Conservation (phyloP, 345 rosid genomes). For the Triadica sebifera region DNA sequence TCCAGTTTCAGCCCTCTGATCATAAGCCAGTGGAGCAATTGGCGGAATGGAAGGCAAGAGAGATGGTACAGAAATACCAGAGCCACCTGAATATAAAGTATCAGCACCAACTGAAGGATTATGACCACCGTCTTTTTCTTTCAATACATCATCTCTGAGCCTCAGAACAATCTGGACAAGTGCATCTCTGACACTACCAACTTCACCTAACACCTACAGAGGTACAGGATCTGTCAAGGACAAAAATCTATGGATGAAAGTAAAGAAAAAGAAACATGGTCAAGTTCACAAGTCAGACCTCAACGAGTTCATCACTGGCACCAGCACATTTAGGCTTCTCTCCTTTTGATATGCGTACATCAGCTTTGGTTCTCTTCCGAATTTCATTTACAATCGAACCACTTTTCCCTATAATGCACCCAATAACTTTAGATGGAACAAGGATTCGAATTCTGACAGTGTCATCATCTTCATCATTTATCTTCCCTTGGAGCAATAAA, state of each 20-base stretch:
- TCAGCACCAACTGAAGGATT: constrained; percentile 58
- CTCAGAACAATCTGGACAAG: constrained; percentile 82
- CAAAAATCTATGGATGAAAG: constrained; percentile 6
- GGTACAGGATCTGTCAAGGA: constrained; percentile 16
- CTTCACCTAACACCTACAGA: constrained; percentile 71
- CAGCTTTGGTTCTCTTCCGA: constrained; percentile 78
- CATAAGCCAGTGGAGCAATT: constrained; percentile 64
- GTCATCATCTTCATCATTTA: constrained; percentile 72
- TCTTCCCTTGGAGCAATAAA: constrained; percentile 80
- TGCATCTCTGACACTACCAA: constrained; percentile 74
- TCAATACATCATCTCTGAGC: constrained; percentile 85
- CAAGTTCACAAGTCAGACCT: constrained; percentile 46
- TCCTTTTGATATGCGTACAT: constrained; percentile 77
- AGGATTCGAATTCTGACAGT: constrained; percentile 63
- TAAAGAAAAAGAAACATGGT: background rate
- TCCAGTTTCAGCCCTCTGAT: constrained; percentile 66
- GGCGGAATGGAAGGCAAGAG: constrained; percentile 66
- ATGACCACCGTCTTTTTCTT: constrained; percentile 54
- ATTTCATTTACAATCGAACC: constrained; percentile 92
- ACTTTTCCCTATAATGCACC: constrained; percentile 88
- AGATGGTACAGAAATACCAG: constrained; percentile 54
- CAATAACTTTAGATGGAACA: constrained; percentile 84
- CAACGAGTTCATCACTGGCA: constrained; percentile 72
- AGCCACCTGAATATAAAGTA: constrained; percentile 50
- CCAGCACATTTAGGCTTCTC: constrained; percentile 68